Base-by-base conservation (phyloP, 2,329 filamentous ascomycete genomes). In the Emmonsiellopsis sp. region DNA sequence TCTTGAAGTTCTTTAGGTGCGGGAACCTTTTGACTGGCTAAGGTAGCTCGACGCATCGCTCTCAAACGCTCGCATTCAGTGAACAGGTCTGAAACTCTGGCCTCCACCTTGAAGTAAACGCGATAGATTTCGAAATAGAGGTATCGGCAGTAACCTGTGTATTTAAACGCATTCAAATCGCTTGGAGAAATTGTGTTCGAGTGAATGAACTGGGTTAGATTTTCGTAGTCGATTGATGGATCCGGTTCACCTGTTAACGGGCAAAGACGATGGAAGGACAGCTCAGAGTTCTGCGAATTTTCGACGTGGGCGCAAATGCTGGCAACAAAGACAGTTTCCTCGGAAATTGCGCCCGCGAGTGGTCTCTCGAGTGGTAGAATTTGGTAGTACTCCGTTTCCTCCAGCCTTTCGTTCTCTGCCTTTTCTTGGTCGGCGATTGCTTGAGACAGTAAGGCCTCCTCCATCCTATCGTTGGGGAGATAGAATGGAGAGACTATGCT, bases 141-240 rank as follows among this genome's bases (percentile, higher is more conserved):
- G 6, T 27, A 10, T 6, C 57, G 57, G 14, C 45, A 21, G 37
- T 10, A n/a, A 11, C 37, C 34, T 8, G 56, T 11, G 46, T 47
- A 44, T 4, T 51, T n/a, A 10, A 56, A 53, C 3, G 42, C 14
- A 8, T 42, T 45, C 9, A 36, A 31, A 9, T 49, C 43, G 42
- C 4, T 50, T 46, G n/a, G 33, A 14, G 34, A 57, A 33, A 42
- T 32, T 27, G 13, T 32, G 50, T 4, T 42, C 36, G 36, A 47
- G 21, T 33, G 53, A 27, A 27, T 46, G 33, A 58, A 40, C 8
- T 21, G 31, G 21, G 49, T 14, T 21, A 59, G 36, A 13, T 53
- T 5, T n/a, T 36, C 32, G 54, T 59, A 59, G 42, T 58, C 48
- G 43, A 59, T 40, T 10, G 42, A 32, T 3, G 49, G 52, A 14